A percentile compares a stretch with the other conserved stretches of the same genome.
phyloP scores from a whole-genome alignment of 768 basidiomycete species.

The Dioszegia aurantiaca region DNA sequence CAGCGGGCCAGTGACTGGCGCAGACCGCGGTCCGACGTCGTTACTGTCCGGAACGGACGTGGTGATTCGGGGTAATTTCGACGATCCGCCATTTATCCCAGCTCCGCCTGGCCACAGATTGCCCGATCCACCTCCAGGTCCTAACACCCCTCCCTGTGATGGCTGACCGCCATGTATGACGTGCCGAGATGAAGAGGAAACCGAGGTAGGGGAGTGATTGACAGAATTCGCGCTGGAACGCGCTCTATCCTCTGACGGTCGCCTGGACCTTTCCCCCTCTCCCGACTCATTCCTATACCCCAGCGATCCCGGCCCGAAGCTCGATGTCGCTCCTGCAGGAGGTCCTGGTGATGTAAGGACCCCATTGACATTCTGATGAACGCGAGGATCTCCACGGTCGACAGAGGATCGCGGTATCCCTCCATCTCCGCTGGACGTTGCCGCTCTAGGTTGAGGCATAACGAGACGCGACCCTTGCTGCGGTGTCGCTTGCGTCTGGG shows the following conservation, averaged over 20 bases:
- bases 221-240: slow-evolving; percentile 4
- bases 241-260: background rate
- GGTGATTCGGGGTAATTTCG: slow-evolving; percentile 20
- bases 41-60: slow-evolving; percentile 11
- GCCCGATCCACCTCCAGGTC: background rate
- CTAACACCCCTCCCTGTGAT: background rate
- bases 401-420: slow-evolving; percentile 6
- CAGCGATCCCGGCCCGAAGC: slow-evolving; percentile 9
- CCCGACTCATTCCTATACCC: background rate
- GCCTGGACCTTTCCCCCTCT: slow-evolving; percentile 10
- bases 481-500: background rate
- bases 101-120: slow-evolving; percentile 5
- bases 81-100: background rate
- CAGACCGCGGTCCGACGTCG: slow-evolving; percentile 25
- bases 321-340: slow-evolving; percentile 7
- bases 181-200: slow-evolving; percentile 5
- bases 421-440: background rate
- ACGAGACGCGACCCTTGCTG: background rate
- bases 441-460: slow-evolving; percentile 9
- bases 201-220: slow-evolving; percentile 12
- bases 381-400: slow-evolving; percentile 2
- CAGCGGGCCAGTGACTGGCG: slow-evolving; percentile 26
- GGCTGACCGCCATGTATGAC: slow-evolving; percentile 3
- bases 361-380: background rate
- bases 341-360: slow-evolving; percentile 12